Percentiles rank a stretch among this genome's conserved stretches.
phyloP scores from a whole-genome alignment of 2,329 filamentous ascomycete species.

The Sporothrix brasiliensis region DNA sequence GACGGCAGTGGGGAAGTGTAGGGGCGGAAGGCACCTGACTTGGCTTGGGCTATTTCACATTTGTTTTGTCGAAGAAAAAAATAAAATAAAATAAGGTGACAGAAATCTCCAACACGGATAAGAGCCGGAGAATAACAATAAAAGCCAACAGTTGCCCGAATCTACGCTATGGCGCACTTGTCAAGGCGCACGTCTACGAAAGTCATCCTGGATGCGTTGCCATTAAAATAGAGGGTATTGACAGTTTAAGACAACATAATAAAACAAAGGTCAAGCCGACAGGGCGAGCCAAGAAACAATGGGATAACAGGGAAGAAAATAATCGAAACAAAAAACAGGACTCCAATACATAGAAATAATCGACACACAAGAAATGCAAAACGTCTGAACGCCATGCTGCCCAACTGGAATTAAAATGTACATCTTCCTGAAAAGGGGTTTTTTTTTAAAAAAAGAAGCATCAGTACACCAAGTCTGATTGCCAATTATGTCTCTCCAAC shows the following conservation, averaged over 20 bases:
- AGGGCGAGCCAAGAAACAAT: not conserved
- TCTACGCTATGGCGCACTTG: not conserved
- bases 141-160: not conserved
- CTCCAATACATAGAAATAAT: not conserved
- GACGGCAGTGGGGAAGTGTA: not conserved
- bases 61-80: not conserved
- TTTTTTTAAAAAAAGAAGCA: too few relatives aligned
- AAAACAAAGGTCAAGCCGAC: not conserved
- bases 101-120: not conserved
- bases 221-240: conserved; percentile 22
- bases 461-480: too few relatives aligned
- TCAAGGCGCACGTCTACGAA: too few relatives aligned
- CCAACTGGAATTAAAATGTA: conserved; percentile 10
- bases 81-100: not conserved
- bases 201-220: not conserved
- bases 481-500: conserved; percentile 26
- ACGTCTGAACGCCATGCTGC: conserved; percentile 23
- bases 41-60: not conserved
- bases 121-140: too few relatives aligned
- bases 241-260: conserved; percentile 5
- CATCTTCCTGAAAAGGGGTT: too few relatives aligned
- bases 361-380: conserved; percentile 2
- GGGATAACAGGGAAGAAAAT: not conserved
- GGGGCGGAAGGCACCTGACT: too few relatives aligned
- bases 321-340: not conserved